Evolutionary conservation across 306 rosid genomes (phyloP), one percentile per base, ranked within the genome.

Genomic region (Quercus mongolica): DNA sequence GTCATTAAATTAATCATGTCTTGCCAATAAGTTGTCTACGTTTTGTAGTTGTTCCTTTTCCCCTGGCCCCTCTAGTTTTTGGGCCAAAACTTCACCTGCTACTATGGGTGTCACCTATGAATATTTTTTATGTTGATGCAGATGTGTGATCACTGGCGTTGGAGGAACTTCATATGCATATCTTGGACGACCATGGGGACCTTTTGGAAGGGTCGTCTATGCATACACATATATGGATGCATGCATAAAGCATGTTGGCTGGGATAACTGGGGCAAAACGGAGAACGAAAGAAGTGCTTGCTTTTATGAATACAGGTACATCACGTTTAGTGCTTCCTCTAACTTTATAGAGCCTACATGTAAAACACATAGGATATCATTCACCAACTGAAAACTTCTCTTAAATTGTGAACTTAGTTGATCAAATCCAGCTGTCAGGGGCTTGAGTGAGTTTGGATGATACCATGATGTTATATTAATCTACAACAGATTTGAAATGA

Each of bases 181-280:
- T 78, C 92, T 94, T 8, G 98, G 98, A 72, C 79, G 98, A 56
- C 98, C 98, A 10, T 94, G 98, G 98, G 97, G 97, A 74, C 94
- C 97, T 69, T 94, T 83, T 79, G 98, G 91, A 76, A 89, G 98
- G 85, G 98, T 94, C 54, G 81, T 94, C 49, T 94, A 83, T 89
- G 98, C 97, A 12, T 82, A 80, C 83, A 92, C 94, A 49, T 88
- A 82, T 49, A 89, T 94, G 87, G 98, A 92, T 86, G 87, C 67
- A 41, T 92, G 97, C 78, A 73, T 94, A 82, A 89, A 80, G 65
- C 91, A 74, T 78, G 83, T 6, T 5, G 98, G 98, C 14, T 92
- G 98, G 98, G 67, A 92, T 74, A 88, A 94, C 82, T 94, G 98
- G 98, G 93, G 89, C 11, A 94, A 89, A 75, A 4, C 44, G 9